Evolutionary conservation across 2,329 filamentous ascomycete genomes (phyloP), one percentile per base, ranked within the genome.

Genomic region (Salinomyces thailandicus): DNA sequence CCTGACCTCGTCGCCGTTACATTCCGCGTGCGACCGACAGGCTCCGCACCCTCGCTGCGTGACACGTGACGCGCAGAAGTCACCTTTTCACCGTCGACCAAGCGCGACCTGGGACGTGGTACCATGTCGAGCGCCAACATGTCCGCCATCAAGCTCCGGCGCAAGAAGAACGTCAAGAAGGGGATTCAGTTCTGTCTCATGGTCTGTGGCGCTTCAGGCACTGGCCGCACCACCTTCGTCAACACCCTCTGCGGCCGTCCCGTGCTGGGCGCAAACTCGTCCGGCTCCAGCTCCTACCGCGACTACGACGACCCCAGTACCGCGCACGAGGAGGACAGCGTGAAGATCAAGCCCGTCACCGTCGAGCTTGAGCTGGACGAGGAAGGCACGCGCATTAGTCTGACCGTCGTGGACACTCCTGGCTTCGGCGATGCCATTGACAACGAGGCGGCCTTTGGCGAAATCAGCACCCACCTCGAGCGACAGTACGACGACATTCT

Each of bases 81-180:
- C n/a, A n/a, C n/a, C n/a, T n/a, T n/a, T n/a, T n/a, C n/a, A n/a
- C n/a, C n/a, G n/a, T n/a, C n/a, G n/a, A n/a, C n/a, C n/a, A n/a
- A n/a, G n/a, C n/a, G n/a, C n/a, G n/a, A n/a, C n/a, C n/a, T n/a
- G n/a, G n/a, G n/a, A n/a, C n/a, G n/a, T n/a, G n/a, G n/a, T 22
- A 48, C 32, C 43, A 59, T 58, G 55, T 56, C 54, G 18, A 45
- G 46, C 48, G 49, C 45, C 46, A 49, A 45, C 39, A 52, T 48
- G 42, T 39, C 38, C 39, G 52, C 52, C 38, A 85, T 93, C 68
- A 91, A 94, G 83, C 87, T 95, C 64, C 87, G 91, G 70, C 82
- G 85, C 69, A 98, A 98, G 89, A 98, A 98, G 84, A 96, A 98
- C 77, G 89, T 98, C 71, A 95, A 95, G 83, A 95, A 95, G 78